Base-by-base conservation (phyloP, 139 green algal species). In the Nannochloris sp. region DNA sequence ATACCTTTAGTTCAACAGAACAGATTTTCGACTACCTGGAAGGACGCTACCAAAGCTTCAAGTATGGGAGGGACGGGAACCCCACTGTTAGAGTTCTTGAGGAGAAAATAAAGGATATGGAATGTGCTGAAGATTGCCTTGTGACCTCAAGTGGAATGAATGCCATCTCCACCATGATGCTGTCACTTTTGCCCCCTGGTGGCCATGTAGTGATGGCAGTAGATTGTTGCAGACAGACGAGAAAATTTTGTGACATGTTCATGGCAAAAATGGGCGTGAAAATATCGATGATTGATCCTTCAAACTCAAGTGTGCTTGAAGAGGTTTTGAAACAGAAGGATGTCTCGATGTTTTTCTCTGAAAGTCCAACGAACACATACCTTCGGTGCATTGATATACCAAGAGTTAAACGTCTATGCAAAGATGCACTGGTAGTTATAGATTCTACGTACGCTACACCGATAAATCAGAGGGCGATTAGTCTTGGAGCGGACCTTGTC, bases 361-460 rank as follows among this genome's bases (percentile, higher is more conserved):
- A 99, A 83, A 94, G 82, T 7, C 93, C 93, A 43, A 99, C 93
- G 44, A 99, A 99, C 80, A 93, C 94, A 5, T 99, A 97, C 80
- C 78, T 99, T 48, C 82, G 94, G 31, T 98, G 92, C 75, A 86
- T 99, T 44, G 94, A 99, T 80, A 85, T 99, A 14, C 69, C 74
- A 18, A 61, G 57, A 44, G 92, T 98, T 60, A 59, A 80, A 15
- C 25, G 74, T 51, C 62, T 96, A 56, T 99, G 85, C 78, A 54
- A 62, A 11, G 88, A 86, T 27, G 78, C 86, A 0, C 25, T 89
- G 3, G 89, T 97, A 31, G 92, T 86, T 79, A 88, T 99, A 19
- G 94, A 99, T 73, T 86, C 78, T 62, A 98, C 93, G 3, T 97
- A 98, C 72, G 86, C 92, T 7, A 97, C 93, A 24, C 89, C 93